Percentiles rank a stretch among this genome's conserved stretches.
These are phyloP conservation scores for Aegilops tauschii DNA, from an alignment of 176 grass and related monocot genomes.

Conservation along the genomic window DNA sequence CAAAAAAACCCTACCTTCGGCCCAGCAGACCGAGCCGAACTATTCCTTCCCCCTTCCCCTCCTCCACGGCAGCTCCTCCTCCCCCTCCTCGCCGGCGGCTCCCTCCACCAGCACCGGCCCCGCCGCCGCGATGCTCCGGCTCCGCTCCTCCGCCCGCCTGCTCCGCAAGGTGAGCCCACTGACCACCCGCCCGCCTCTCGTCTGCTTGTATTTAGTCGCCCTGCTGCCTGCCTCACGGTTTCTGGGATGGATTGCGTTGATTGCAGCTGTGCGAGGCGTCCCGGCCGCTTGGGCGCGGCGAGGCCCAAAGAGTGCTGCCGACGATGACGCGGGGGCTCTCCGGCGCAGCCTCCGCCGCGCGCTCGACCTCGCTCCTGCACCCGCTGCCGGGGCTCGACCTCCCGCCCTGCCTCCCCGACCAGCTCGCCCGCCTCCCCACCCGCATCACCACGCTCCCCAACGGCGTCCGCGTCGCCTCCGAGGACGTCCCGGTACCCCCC, in stretches of 20 bases:
- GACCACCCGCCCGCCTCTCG: too few species aligned
- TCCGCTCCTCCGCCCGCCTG: slow-evolving; percentile 44
- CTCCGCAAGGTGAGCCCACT: not conserved
- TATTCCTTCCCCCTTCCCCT: not conserved
- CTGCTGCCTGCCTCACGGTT: not conserved
- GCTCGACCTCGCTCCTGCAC: slow-evolving; percentile 42
- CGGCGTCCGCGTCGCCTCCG: slow-evolving; percentile 74
- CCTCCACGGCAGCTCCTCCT: not conserved
- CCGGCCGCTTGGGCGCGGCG: not conserved
- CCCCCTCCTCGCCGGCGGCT: not conserved
- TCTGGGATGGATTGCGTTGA: not conserved
- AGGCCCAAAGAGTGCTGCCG: not conserved
- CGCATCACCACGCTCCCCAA: slow-evolving; percentile 77
- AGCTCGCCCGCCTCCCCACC: slow-evolving; percentile 44
- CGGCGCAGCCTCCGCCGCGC: slow-evolving; percentile 24
- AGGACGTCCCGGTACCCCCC: slow-evolving; percentile 47
- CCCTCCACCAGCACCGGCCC: not conserved
- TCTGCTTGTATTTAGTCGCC: not conserved
- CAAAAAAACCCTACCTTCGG: slow-evolving; percentile 33
- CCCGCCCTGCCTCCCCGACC: slow-evolving; percentile 48
- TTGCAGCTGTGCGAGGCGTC: slow-evolving; percentile 31
- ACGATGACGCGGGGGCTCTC: slow-evolving; percentile 25
- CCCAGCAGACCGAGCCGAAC: not conserved
- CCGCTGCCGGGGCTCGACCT: slow-evolving; percentile 49
- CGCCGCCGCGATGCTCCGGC: slow-evolving; percentile 26